These are phyloP conservation scores for Teratosphaeria destructans DNA, from an alignment of 2,329 filamentous ascomycete species.

Conservation along the genomic window DNA sequence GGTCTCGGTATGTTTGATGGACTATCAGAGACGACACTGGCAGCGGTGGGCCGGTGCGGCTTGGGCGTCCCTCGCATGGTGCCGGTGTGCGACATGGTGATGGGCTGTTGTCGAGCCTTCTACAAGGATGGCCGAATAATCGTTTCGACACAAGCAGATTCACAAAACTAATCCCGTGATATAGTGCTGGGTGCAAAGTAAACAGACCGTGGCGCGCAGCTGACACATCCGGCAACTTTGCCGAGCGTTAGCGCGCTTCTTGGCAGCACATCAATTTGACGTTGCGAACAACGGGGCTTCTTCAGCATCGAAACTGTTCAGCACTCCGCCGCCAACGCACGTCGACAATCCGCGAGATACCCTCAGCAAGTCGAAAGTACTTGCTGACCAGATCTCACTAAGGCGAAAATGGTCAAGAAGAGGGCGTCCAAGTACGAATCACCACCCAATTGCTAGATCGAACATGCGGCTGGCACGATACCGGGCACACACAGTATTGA, in stretches of 20 bases:
- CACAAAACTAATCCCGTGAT: neutral
- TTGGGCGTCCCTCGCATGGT: conserved; percentile 65
- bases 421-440: conserved; percentile 58
- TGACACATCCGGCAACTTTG: neutral
- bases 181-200: neutral
- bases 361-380: conserved; percentile 14
- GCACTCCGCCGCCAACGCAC: neutral
- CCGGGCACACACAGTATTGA: conserved; percentile 21
- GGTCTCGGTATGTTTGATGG: conserved; percentile 65
- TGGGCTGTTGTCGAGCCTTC: neutral
- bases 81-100: conserved; percentile 49
- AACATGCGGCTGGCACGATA: conserved; percentile 5
- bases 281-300: neutral
- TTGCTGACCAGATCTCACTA: conserved; percentile 26
- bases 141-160: neutral
- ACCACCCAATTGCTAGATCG: conserved; percentile 2
- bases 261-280: neutral
- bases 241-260: neutral
- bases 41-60: conserved; percentile 20
- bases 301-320: neutral
- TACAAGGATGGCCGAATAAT: neutral
- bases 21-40: conserved; percentile 45
- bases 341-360: neutral
- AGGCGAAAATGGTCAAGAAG: conserved; percentile 65
- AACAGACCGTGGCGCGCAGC: neutral